Evolutionary conservation across 805 yeast species (phyloP), one percentile per base, ranked within the genome.

Genomic region (Grigorovia humatica): DNA sequence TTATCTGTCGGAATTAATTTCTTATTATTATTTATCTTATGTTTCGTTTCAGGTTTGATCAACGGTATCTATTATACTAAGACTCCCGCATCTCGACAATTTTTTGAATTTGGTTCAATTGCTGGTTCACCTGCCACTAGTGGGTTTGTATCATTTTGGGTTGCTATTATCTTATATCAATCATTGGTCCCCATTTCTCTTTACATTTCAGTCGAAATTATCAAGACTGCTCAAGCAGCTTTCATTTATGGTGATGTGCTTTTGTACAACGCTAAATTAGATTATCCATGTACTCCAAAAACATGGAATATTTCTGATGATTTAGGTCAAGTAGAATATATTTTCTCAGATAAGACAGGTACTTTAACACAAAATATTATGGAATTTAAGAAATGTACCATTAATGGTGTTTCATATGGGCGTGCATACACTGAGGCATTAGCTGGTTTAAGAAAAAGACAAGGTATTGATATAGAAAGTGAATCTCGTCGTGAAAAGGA

Each of bases 271-370:
- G 79, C 76, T 44, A 74, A 67, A 50, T 68, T 86, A 54, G 91
- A 86, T 65, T 85, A 80, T 59, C 91, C 93, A 2, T 86, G 95
- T 65, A 81, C 85, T 11, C 93, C 95, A 15, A 85, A 85, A 62
- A 76, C 90, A 0, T 86, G 95, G 95, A 83, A 80, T 62, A 85
- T 86, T 45, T 83, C 90, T 2, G 95, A 86, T 72, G 95, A 86
- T 67, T 71, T 86, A 59, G 95, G 95, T 35, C 95, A 86, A 66
- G 82, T 86, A 57, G 95, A 86, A 64, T 86, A 86, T 63, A 80
- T 86, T 48, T 86, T 86, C 66, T 82, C 88, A 68, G 95, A 85
- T 69, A 85, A 85, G 64, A 85, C 95, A 0, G 95, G 95, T 55
- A 85, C 95, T 1, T 69, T 85, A 59, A 85, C 95, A 1, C 93